Conservation (phyloP, 1,284 basidiomycete genomes). For the Lentinula novae-zelandiae region DNA sequence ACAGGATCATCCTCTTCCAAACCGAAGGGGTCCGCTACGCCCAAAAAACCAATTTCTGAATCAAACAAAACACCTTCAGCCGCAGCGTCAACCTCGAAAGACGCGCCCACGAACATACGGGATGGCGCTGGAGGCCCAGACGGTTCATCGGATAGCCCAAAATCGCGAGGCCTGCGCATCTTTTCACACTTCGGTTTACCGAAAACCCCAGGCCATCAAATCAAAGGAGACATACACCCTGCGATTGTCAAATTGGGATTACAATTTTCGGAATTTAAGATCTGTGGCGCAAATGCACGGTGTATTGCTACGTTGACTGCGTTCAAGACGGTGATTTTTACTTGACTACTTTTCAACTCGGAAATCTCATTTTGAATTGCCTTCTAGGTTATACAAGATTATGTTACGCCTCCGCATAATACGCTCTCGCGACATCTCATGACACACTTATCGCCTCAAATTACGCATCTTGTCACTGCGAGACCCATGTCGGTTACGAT, state of each 20-base stretch:
- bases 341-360: not conserved
- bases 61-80: constrained; percentile 12
- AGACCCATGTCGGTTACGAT: constrained; percentile 93
- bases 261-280: constrained; percentile 82
- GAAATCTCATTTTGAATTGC: constrained; percentile 8
- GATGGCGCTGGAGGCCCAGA: constrained; percentile 17
- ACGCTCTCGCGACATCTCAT: constrained; percentile 85
- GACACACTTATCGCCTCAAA: constrained; percentile 88
- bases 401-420: constrained; percentile 77
- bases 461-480: constrained; percentile 82
- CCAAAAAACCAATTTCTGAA: constrained; percentile 26
- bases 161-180: constrained; percentile 56
- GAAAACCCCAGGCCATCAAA: constrained; percentile 50
- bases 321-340: constrained; percentile 72
- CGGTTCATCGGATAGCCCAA: constrained; percentile 8
- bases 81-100: constrained; percentile 18
- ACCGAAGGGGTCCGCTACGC: constrained; percentile 25
- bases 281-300: constrained; percentile 84
- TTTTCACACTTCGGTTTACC: constrained; percentile 81
- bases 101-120: constrained; percentile 12
- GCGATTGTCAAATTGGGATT: constrained; percentile 74
- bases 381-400: constrained; percentile 80
- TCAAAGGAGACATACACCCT: constrained; percentile 83
- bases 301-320: constrained; percentile 85
- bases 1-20: constrained; percentile 17